Base-by-base conservation (phyloP, 805 yeast genomes). In the Candida wancherniae region DNA sequence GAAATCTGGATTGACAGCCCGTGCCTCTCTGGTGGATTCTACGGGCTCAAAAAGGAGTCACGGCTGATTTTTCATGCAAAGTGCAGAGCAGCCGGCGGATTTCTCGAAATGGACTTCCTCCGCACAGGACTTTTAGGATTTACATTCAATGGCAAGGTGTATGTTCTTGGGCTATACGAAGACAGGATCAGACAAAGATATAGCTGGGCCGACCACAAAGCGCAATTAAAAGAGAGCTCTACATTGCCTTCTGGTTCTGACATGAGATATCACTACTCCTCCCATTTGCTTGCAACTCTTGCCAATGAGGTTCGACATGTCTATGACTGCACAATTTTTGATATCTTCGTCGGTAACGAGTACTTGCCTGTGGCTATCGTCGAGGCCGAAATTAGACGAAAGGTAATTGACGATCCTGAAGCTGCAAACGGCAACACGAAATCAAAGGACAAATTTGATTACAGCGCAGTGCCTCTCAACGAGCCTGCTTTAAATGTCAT, bases 1-100 rank as follows among this genome's bases (percentile, higher is more conserved):
- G 99, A 92, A 55, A 80, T 92, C 19, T 92, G 97, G 97, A 84
- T 92, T n/a, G 96, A 88, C 48, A 81, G 94, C 24, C 90, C 90
- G 2, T 83, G 94, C 38, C 59, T 92, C 5, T 80, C 94, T 2
- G 96, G 95, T 10, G 95, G 95, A 0, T 84, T 83, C 50, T 86
- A 87, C 80, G 88, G 78, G 59, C 15, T 75, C 61, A 29, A 85
- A 19, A 62, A 61, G 26, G 70, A 83, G 25, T 82, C 94, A 0
- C 78, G 75, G 36, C 71, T 68, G 38, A 80, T 85, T 2, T 86
- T 86, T 57, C 92, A 82, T 47, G 95, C 95, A 0, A 73, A 76
- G 40, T 84, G 94, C 48, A 64, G 75, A 22, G 88, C 81, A 40
- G 77, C 79, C 28, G 71, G 73, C 32, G 94, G 94, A 0, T 59